Conservation (phyloP, 2,329 filamentous ascomycete genomes). For the Elsinoe perseae region DNA sequence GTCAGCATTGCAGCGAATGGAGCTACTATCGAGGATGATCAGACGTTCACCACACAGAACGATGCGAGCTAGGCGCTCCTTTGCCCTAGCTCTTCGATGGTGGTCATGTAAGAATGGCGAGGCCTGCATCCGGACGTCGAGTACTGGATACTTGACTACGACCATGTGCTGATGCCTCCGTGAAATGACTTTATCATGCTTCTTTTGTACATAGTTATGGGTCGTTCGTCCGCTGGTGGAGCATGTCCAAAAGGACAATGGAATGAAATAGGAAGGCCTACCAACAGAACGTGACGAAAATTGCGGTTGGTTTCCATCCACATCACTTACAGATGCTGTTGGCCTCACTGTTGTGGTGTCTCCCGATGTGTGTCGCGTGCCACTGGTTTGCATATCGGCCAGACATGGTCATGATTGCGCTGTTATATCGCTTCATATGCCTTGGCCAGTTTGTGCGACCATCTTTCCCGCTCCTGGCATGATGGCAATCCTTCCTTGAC, state of each 20-base stretch:
- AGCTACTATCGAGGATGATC: constrained; percentile 68
- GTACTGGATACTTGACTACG: not conserved
- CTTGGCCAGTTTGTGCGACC: too few species aligned
- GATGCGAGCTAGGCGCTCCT: not conserved
- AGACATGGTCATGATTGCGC: too few species aligned
- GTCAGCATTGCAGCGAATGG: constrained; percentile 53
- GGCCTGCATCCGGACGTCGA: not conserved
- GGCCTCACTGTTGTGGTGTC: too few species aligned
- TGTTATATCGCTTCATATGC: too few species aligned
- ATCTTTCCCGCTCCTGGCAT: too few species aligned
- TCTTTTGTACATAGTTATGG: not conserved
- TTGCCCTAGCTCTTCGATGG: not conserved
- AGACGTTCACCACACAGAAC: constrained; percentile 32
- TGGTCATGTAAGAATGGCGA: not conserved
- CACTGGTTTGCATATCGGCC: too few species aligned
- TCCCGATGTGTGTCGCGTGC: too few species aligned
- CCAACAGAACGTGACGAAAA: not conserved
- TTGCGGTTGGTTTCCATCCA: too few species aligned
- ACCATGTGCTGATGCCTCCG: not conserved
- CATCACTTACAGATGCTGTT: too few species aligned
- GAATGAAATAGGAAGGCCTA: not conserved
- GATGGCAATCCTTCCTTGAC: too few species aligned
- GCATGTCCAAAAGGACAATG: not conserved
- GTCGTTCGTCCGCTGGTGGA: not conserved
- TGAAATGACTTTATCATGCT: not conserved